Percentiles rank a stretch among this genome's conserved stretches.
These are phyloP conservation scores for Cucumis sativus DNA, from an alignment of 306 rosid species.

Conservation along the genomic window DNA sequence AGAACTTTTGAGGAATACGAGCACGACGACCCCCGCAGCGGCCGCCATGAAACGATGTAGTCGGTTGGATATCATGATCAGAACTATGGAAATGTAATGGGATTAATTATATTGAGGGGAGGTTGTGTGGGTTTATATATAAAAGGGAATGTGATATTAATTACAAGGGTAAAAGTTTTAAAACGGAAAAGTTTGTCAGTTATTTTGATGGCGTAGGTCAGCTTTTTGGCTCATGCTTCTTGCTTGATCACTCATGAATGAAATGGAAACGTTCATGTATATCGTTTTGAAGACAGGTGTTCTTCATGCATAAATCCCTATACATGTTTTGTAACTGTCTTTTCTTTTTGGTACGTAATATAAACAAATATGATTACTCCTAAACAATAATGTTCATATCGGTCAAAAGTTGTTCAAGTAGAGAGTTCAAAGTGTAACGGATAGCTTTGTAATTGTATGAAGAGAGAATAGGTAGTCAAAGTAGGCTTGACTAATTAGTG, in stretches of 20 bases:
- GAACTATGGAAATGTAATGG: neutral
- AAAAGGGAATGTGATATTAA: neutral
- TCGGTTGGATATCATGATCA: neutral
- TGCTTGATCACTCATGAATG: neutral
- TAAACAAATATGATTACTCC: too few species aligned
- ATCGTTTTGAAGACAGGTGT: neutral
- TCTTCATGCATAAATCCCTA: neutral
- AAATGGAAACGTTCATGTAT: neutral
- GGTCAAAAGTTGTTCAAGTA: too few species aligned
- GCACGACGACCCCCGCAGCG: neutral
- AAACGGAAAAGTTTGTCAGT: neutral
- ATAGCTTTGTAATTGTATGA: too few species aligned
- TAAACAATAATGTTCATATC: too few species aligned
- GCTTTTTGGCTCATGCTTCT: constrained; percentile 1
- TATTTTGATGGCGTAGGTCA: neutral
- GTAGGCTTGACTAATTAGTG: too few species aligned
- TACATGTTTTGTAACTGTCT: neutral
- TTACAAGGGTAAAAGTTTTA: neutral
- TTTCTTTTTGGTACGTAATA: neutral
- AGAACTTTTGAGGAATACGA: constrained; percentile 9
- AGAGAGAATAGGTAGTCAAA: too few species aligned
- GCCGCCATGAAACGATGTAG: neutral
- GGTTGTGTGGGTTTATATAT: neutral
- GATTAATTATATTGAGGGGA: neutral
- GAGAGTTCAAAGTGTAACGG: too few species aligned